phyloP scores from a whole-genome alignment of 2,329 filamentous ascomycete genomes.

The Claviceps citrina region DNA sequence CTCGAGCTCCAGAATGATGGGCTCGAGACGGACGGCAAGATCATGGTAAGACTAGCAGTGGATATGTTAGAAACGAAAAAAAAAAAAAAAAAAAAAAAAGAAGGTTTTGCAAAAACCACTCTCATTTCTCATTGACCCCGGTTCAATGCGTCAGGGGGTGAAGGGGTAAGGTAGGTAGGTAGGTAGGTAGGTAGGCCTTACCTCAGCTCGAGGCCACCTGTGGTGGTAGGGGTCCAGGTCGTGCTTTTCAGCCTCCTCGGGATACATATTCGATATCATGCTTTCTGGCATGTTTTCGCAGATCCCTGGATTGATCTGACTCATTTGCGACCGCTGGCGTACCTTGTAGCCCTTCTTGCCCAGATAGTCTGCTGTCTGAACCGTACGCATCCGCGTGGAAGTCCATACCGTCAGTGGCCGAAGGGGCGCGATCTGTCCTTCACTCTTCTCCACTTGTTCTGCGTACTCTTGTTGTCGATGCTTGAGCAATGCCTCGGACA shows the following conservation, averaged over 20 bases:
- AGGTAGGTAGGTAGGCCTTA: conserved; percentile 18
- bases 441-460: conserved; percentile 45
- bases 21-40: conserved; percentile 90
- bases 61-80: not conserved
- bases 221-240: conserved; percentile 93
- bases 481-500: conserved; percentile 68
- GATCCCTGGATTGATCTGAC: conserved; percentile 89
- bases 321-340: conserved; percentile 87
- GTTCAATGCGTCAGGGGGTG: too few species aligned
- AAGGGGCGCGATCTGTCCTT: conserved; percentile 51
- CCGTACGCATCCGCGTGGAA: conserved; percentile 74
- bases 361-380: conserved; percentile 79
- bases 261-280: conserved; percentile 66
- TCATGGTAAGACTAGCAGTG: conserved; percentile 76
- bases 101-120: not conserved
- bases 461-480: conserved; percentile 73
- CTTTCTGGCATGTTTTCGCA: conserved; percentile 85
- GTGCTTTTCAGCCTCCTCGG: conserved; percentile 85
- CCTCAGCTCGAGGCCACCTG: conserved; percentile 85
- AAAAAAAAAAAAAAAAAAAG: not conserved
- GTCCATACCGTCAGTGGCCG: conserved; percentile 88
- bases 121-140: too few species aligned
- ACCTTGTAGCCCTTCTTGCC: conserved; percentile 68
- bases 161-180: too few species aligned
- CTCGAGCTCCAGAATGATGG: conserved; percentile 93